Evolutionary conservation across 768 basidiomycete genomes (phyloP).

Genomic region (Trametes elegans): DNA sequence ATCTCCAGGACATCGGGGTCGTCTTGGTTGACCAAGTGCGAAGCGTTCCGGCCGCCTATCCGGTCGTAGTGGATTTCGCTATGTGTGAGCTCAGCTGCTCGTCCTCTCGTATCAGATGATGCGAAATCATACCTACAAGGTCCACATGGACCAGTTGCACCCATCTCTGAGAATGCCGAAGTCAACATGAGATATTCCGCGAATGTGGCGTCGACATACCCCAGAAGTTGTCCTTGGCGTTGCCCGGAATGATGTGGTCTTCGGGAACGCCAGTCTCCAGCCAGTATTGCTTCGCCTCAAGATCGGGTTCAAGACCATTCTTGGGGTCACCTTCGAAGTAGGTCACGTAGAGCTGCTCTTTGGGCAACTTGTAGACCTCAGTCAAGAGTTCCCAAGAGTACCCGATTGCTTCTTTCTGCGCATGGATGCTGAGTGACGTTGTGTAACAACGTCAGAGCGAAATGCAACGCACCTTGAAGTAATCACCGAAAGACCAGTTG

Average conservation of each 20-base stretch:
- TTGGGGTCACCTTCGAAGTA: constrained; percentile 96
- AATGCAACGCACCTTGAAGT: constrained; percentile 80
- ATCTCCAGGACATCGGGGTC: constrained; percentile 97
- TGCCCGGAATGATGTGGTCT: constrained; percentile 89
- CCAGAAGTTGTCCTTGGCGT: constrained; percentile 99
- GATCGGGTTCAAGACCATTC: constrained; percentile 81
- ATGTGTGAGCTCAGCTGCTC: background rate
- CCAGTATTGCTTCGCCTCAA: constrained; percentile 88
- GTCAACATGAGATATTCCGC: background rate
- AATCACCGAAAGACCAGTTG: constrained; percentile 99
- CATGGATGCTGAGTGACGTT: constrained; percentile 1
- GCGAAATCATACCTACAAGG: constrained; percentile 76
- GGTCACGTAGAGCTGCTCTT: constrained; percentile 92
- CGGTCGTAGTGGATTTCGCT: constrained; percentile 98
- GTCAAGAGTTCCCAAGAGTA: constrained; percentile 97
- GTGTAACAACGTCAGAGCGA: background rate
- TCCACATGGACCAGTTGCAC: constrained; percentile 95
- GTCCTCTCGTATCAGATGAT: background rate
- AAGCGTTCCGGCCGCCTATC: constrained; percentile 95
- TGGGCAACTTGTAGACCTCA: constrained; percentile 80
- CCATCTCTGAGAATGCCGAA: constrained; percentile 75
- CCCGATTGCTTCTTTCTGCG: constrained; percentile 85
- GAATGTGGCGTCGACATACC: constrained; percentile 48
- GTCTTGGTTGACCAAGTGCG: constrained; percentile 90
- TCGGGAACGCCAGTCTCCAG: constrained; percentile 84